A percentile compares a stretch with the other conserved stretches of the same genome.
These are phyloP conservation scores for Akanthomyces dipterigenus DNA, from an alignment of 2,329 filamentous ascomycete genomes.

Conservation along the genomic window DNA sequence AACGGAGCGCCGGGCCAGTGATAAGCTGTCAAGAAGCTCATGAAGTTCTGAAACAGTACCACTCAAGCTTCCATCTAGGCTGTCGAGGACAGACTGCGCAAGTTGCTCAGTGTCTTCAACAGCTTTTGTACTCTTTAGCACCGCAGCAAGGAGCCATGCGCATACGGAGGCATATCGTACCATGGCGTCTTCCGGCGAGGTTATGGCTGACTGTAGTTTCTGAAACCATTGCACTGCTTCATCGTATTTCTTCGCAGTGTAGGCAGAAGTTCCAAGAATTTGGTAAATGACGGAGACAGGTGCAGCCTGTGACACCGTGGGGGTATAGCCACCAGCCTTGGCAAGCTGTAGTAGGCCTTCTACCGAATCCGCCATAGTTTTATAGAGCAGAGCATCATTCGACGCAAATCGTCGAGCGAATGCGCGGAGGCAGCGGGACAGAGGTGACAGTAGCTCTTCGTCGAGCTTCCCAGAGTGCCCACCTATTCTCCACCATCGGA, in stretches of 20 bases:
- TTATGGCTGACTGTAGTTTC: slow-evolving; percentile 34
- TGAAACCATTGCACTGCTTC: slow-evolving; percentile 51
- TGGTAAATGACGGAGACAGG: slow-evolving; percentile 45
- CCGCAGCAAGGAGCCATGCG: slow-evolving; percentile 49
- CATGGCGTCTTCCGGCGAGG: slow-evolving; percentile 35
- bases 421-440: slow-evolving; percentile 55
- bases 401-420: slow-evolving; percentile 48
- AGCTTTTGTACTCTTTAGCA: slow-evolving; percentile 38
- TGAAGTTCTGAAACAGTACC: slow-evolving; percentile 55
- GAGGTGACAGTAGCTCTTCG: slow-evolving; percentile 59
- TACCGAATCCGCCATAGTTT: slow-evolving; percentile 26
- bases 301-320: slow-evolving; percentile 31
- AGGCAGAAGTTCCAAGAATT: slow-evolving; percentile 42
- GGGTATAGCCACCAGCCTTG: slow-evolving; percentile 27
- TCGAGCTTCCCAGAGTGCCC: slow-evolving; percentile 53
- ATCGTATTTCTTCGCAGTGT: slow-evolving; percentile 37
- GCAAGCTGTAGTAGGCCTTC: slow-evolving; percentile 27
- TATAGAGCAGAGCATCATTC: slow-evolving; percentile 30
- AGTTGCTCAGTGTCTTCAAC: slow-evolving; percentile 34
- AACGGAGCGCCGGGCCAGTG: slow-evolving; percentile 46
- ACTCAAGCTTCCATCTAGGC: slow-evolving; percentile 52
- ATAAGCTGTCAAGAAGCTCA: slow-evolving; percentile 52
- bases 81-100: slow-evolving; percentile 42
- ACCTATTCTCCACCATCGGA: slow-evolving; percentile 60
- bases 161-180: slow-evolving; percentile 46